Evolutionary conservation across 2,329 filamentous ascomycete species (phyloP).

Genomic region (Bimuria novae-zelandiae): DNA sequence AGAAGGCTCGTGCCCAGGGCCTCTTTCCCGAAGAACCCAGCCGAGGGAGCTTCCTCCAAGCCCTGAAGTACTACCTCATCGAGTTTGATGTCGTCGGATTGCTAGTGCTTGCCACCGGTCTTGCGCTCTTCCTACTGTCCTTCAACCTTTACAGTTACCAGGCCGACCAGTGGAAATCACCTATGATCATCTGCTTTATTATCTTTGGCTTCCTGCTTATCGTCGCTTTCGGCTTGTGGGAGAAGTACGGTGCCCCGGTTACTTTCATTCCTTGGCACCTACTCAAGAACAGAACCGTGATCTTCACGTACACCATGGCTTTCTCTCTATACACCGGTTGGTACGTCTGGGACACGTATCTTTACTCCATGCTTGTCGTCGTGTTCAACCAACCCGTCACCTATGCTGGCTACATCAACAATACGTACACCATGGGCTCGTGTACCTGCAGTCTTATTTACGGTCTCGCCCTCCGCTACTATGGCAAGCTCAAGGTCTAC

Average conservation of each 20-base stretch:
- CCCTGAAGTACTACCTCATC: slow-evolving; percentile 58
- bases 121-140: slow-evolving; percentile 69
- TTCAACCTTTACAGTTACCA: slow-evolving; percentile 60
- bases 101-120: slow-evolving; percentile 63
- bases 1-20: slow-evolving; percentile 63
- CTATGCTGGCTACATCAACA: slow-evolving; percentile 46
- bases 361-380: slow-evolving; percentile 48
- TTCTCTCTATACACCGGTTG: slow-evolving; percentile 40
- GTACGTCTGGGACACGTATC: slow-evolving; percentile 50
- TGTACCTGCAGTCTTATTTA: slow-evolving; percentile 38
- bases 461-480: slow-evolving; percentile 32
- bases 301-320: slow-evolving; percentile 59
- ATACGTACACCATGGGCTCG: slow-evolving; percentile 48
- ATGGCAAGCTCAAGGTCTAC: slow-evolving; percentile 38
- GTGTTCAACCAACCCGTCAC: slow-evolving; percentile 41
- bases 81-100: slow-evolving; percentile 69
- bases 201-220: slow-evolving; percentile 45
- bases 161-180: slow-evolving; percentile 41
- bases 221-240: slow-evolving; percentile 47
- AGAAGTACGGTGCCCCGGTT: slow-evolving; percentile 47
- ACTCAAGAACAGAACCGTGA: slow-evolving; percentile 56
- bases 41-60: slow-evolving; percentile 54
- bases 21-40: slow-evolving; percentile 53
- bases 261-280: slow-evolving; percentile 54
- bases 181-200: slow-evolving; percentile 50